Conservation (phyloP, 1,284 basidiomycete genomes). For the Acaromyces ingoldii region DNA sequence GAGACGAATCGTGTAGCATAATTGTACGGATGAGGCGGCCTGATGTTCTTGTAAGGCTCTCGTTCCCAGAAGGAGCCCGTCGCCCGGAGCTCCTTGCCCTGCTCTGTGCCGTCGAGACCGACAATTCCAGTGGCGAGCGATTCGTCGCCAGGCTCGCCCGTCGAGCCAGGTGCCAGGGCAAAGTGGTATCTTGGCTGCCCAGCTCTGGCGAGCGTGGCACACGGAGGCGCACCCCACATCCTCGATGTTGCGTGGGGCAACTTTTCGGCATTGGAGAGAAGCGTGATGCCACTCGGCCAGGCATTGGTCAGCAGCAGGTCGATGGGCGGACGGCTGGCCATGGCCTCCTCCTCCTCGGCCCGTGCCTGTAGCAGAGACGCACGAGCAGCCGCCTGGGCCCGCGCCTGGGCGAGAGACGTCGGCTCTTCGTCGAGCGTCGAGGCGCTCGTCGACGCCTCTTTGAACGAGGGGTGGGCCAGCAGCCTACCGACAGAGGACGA, state of each 20-base stretch:
- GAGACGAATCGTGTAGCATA: constrained; percentile 35
- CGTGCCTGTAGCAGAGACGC: constrained; percentile 1
- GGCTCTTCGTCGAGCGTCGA: constrained; percentile 11
- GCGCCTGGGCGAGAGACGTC: constrained; percentile 30
- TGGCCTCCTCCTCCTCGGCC: constrained; percentile 14
- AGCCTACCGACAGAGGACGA: constrained; percentile 14
- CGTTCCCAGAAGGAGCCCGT: constrained; percentile 46
- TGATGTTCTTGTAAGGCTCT: constrained; percentile 33
- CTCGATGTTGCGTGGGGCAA: constrained; percentile 24
- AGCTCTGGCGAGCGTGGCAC: constrained; percentile 24
- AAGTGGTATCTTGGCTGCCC: constrained; percentile 43
- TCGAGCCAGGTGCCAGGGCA: constrained; percentile 20
- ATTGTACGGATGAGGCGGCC: constrained; percentile 6
- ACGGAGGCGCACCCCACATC: constrained; percentile 34
- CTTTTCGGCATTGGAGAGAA: constrained; percentile 15
- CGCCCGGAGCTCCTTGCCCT: constrained; percentile 6
- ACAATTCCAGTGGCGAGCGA: constrained; percentile 9
- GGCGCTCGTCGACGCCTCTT: background rate
- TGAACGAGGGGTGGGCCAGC: constrained; percentile 22
- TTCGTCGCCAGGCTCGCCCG: background rate
- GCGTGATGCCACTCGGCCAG: constrained; percentile 38
- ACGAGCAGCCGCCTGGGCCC: constrained; percentile 11
- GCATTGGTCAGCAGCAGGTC: constrained; percentile 41
- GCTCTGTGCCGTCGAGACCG: constrained; percentile 8
- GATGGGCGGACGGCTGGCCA: constrained; percentile 18